Conservation (phyloP, 495 filamentous ascomycete genomes). For the Venustampulla echinocandica region DNA sequence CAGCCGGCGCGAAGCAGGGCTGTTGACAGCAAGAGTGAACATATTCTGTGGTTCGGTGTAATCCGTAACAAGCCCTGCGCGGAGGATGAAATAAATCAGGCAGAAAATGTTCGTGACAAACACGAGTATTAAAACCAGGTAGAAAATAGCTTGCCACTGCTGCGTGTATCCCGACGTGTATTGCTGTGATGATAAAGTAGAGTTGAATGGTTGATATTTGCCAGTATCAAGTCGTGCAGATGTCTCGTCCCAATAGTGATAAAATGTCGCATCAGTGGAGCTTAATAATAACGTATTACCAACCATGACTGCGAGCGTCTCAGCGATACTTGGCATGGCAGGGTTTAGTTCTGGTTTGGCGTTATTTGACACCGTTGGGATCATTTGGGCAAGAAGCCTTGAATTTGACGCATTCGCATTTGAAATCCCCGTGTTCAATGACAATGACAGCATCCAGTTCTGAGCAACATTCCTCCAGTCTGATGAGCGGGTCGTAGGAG, state of each 20-base stretch:
- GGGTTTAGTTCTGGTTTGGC: slow-evolving; percentile 35
- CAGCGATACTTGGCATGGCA: slow-evolving; percentile 50
- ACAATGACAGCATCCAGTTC: slow-evolving; percentile 47
- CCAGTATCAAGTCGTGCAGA: slow-evolving; percentile 23
- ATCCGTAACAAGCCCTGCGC: slow-evolving; percentile 55
- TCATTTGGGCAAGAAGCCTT: slow-evolving; percentile 39
- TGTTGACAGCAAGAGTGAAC: slow-evolving; percentile 61
- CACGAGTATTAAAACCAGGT: slow-evolving; percentile 48
- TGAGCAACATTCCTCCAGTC: slow-evolving; percentile 55
- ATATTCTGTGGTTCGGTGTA: slow-evolving; percentile 69
- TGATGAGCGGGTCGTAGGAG: slow-evolving; percentile 20
- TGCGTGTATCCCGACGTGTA: slow-evolving; percentile 53
- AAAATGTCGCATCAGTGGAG: slow-evolving; percentile 44
- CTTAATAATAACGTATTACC: slow-evolving; percentile 53
- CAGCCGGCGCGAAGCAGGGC: slow-evolving; percentile 45
- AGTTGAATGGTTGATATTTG: slow-evolving; percentile 45
- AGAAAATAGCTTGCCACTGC: slow-evolving; percentile 53
- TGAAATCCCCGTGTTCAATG: slow-evolving; percentile 50
- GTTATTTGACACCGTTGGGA: slow-evolving; percentile 23
- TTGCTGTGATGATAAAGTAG: slow-evolving; percentile 44
- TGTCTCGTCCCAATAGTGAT: slow-evolving; percentile 47
- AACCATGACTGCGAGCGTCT: slow-evolving; percentile 58
- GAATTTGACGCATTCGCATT: slow-evolving; percentile 53
- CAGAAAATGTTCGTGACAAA: slow-evolving; percentile 56
- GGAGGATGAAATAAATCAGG: slow-evolving; percentile 36